Percentiles rank a stretch among this genome's conserved stretches.
These are phyloP conservation scores for Aphanomyces invadans DNA, from an alignment of 352 stramenopile species.

Conservation along the genomic window DNA sequence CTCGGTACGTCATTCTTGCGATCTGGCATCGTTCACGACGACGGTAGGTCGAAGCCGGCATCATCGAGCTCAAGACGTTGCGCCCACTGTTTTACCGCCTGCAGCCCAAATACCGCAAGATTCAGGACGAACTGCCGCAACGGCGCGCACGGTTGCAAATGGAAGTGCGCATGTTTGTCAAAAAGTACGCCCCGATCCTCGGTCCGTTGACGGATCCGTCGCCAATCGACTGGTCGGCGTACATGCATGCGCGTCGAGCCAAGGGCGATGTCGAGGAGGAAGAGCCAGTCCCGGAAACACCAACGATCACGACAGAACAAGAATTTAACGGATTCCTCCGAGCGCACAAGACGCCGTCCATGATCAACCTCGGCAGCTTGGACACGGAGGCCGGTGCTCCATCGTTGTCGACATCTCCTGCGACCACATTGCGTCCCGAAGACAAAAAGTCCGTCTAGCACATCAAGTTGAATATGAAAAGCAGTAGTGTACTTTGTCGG, in stretches of 20 bases:
- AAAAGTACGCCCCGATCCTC: conserved; percentile 52
- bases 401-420: not conserved
- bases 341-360: conserved; percentile 16
- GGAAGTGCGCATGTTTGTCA: conserved; percentile 68
- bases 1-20: too few relatives aligned
- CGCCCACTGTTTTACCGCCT: conserved; percentile 75
- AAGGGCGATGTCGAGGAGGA: conserved; percentile 26
- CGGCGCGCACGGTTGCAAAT: conserved; percentile 61
- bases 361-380: conserved; percentile 21
- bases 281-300: conserved; percentile 29
- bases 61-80: conserved; percentile 83
- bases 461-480: not conserved
- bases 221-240: conserved; percentile 76
- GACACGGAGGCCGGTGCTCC: not conserved
- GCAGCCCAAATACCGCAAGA: conserved; percentile 66
- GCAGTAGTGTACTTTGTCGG: too few relatives aligned
- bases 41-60: conserved; percentile 54
- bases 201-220: conserved; percentile 59
- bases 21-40: too few relatives aligned
- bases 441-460: conserved; percentile 20
- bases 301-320: conserved; percentile 69
- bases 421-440: not conserved
- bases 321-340: conserved; percentile 64
- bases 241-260: conserved; percentile 47
- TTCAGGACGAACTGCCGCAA: conserved; percentile 64